phyloP scores from a whole-genome alignment of 2,329 filamentous ascomycete species.

The Colletotrichum somersetense region DNA sequence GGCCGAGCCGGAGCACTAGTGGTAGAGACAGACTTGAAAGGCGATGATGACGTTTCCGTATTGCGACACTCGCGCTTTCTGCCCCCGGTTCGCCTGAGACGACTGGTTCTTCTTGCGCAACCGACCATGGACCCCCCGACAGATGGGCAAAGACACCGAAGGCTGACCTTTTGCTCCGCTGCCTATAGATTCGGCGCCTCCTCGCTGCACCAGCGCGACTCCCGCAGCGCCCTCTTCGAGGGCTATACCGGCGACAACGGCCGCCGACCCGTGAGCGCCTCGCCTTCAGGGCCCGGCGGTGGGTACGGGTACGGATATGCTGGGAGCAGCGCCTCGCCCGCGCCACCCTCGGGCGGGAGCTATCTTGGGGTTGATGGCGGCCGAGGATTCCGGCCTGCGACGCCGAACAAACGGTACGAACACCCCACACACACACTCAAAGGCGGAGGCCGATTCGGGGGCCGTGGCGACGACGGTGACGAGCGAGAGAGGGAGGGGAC shows the following conservation, averaged over 20 bases:
- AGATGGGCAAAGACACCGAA: not conserved
- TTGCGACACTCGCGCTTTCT: not conserved
- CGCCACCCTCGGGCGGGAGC: constrained; percentile 39
- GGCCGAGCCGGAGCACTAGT: not conserved
- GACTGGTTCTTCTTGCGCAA: not conserved
- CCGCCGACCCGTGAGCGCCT: constrained; percentile 59
- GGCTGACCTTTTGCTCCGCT: not conserved
- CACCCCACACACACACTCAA: not conserved
- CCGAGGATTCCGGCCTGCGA: constrained; percentile 72
- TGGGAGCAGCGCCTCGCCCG: constrained; percentile 39
- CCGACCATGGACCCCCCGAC: not conserved
- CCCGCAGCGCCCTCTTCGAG: constrained; percentile 80
- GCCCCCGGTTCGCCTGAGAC: not conserved
- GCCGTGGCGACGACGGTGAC: not conserved
- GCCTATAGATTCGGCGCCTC: constrained; percentile 72
- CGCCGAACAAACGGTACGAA: constrained; percentile 76
- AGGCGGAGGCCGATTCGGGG: not conserved
- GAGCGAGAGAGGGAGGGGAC: not conserved
- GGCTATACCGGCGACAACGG: constrained; percentile 70
- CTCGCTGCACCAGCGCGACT: constrained; percentile 79
- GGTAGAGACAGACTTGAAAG: not conserved
- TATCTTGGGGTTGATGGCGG: constrained; percentile 51
- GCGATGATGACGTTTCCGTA: not conserved
- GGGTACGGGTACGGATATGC: constrained; percentile 66
- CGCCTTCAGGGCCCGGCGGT: constrained; percentile 58